These are phyloP conservation scores for Cymbopogon flexuosus DNA, from an alignment of 202 grass and related monocot genomes.

Conservation along the genomic window DNA sequence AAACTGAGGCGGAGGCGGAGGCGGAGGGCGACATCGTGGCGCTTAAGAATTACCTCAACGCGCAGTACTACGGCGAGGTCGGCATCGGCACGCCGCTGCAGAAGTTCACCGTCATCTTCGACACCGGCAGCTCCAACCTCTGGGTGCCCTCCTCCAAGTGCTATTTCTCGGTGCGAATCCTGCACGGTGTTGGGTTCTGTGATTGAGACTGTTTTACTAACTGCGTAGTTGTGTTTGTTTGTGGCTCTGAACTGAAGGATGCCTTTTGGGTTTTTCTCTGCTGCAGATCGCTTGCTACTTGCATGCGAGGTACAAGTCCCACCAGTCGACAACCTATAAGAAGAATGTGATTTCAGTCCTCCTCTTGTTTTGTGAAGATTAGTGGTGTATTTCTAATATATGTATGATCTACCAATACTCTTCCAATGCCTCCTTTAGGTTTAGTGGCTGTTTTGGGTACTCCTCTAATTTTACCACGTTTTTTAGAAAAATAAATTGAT, in stretches of 20 bases:
- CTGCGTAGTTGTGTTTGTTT: neutral
- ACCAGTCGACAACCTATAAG: slow-evolving; percentile 46
- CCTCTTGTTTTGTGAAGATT: neutral
- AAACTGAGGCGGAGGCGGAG: neutral
- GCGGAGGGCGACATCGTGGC: slow-evolving; percentile 45
- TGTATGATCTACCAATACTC: neutral
- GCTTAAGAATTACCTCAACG: slow-evolving; percentile 60
- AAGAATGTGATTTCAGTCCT: slow-evolving; percentile 33
- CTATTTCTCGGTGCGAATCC: slow-evolving; percentile 38
- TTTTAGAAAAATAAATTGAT: too few species aligned
- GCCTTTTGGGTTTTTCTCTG: neutral
- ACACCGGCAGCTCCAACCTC: slow-evolving; percentile 60
- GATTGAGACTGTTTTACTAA: neutral
- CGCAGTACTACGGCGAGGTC: slow-evolving; percentile 54
- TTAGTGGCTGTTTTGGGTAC: too few species aligned
- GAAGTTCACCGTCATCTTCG: slow-evolving; percentile 62
- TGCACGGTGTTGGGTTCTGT: neutral
- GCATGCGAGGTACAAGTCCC: slow-evolving; percentile 46
- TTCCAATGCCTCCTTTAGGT: too few species aligned
- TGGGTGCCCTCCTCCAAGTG: slow-evolving; percentile 64
- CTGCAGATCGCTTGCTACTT: slow-evolving; percentile 64
- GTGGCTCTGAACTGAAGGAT: neutral
- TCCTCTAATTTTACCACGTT: too few species aligned
- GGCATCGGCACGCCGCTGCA: slow-evolving; percentile 46
- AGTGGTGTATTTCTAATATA: neutral